Conservation (phyloP, 805 yeast genomes). For the Candida caryicola region DNA sequence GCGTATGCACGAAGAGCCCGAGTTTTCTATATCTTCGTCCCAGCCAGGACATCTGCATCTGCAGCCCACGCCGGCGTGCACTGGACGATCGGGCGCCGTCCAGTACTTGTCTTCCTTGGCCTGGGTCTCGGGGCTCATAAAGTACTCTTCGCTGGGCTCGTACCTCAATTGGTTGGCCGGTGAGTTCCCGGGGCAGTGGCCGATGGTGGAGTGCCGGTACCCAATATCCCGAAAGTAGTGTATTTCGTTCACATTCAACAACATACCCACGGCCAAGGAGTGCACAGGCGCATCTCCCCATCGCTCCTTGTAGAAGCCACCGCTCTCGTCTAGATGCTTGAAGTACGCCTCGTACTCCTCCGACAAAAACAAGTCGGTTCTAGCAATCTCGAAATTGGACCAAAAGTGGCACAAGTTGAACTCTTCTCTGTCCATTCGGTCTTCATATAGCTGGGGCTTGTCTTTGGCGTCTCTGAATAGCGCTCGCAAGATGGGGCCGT, state of each 20-base stretch:
- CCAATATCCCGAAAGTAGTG: slow-evolving; percentile 95
- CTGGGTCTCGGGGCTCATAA: slow-evolving; percentile 7
- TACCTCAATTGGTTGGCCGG: slow-evolving; percentile 51
- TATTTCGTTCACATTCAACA: slow-evolving; percentile 63
- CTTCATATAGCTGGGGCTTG: slow-evolving; percentile 38
- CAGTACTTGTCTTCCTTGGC: slow-evolving; percentile 26
- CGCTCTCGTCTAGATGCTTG: slow-evolving; percentile 60
- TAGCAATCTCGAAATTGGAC: slow-evolving; percentile 91
- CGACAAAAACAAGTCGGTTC: slow-evolving; percentile 70
- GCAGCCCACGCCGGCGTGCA: slow-evolving; percentile 67
- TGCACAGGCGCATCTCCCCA: slow-evolving; percentile 99
- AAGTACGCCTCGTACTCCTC: slow-evolving; percentile 66
- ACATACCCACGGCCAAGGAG: slow-evolving; percentile 78
- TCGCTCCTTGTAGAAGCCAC: slow-evolving; percentile 86
- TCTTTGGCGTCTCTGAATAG: slow-evolving; percentile 10
- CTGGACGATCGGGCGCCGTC: slow-evolving; percentile 29
- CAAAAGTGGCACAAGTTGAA: slow-evolving; percentile 86
- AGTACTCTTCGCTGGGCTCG: slow-evolving; percentile 11
- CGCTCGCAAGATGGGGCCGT: slow-evolving; percentile 4
- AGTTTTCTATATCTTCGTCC: slow-evolving; percentile 20
- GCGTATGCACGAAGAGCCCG: slow-evolving; percentile 15
- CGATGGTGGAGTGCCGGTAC: slow-evolving; percentile 74
- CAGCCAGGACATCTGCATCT: slow-evolving; percentile 72
- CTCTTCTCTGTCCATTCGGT: slow-evolving; percentile 61
- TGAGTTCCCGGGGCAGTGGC: slow-evolving; percentile 75